phyloP scores from a whole-genome alignment of 176 grass and related monocot species.

The Avena eriantha region DNA sequence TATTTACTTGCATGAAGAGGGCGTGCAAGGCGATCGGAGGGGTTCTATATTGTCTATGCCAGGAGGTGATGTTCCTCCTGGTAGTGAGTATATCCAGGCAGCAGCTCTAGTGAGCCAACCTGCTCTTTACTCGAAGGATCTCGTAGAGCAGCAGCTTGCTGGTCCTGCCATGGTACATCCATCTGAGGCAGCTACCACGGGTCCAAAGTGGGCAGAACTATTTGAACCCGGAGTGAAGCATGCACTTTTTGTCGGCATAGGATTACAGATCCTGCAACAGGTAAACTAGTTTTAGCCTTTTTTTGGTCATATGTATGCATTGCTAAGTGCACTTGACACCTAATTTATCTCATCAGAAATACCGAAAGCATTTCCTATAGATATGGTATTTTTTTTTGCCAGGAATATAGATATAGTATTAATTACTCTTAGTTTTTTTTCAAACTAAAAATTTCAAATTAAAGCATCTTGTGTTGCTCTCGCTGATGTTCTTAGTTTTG shows the following conservation, averaged over 20 bases:
- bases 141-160: conserved; percentile 67
- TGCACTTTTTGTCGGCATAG: conserved; percentile 85
- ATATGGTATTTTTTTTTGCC: neutral
- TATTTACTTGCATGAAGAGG: conserved; percentile 97
- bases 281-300: conserved; percentile 47
- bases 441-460: neutral
- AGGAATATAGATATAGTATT: neutral
- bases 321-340: conserved; percentile 9
- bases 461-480: conserved; percentile 4
- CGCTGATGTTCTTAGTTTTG: conserved; percentile 30
- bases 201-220: conserved; percentile 73
- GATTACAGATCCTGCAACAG: conserved; percentile 94
- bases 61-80: conserved; percentile 66
- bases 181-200: conserved; percentile 62
- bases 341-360: neutral
- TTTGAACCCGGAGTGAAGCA: conserved; percentile 92
- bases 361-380: neutral
- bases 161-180: conserved; percentile 98
- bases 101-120: conserved; percentile 96
- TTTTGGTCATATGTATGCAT: conserved; percentile 14
- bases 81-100: conserved; percentile 79
- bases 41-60: conserved; percentile 87
- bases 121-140: conserved; percentile 80
- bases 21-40: conserved; percentile 53
- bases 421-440: neutral